Percentiles rank a stretch among this genome's conserved stretches.
Conservation (phyloP, 345 rosid species). For the Arabis alpina region DNA sequence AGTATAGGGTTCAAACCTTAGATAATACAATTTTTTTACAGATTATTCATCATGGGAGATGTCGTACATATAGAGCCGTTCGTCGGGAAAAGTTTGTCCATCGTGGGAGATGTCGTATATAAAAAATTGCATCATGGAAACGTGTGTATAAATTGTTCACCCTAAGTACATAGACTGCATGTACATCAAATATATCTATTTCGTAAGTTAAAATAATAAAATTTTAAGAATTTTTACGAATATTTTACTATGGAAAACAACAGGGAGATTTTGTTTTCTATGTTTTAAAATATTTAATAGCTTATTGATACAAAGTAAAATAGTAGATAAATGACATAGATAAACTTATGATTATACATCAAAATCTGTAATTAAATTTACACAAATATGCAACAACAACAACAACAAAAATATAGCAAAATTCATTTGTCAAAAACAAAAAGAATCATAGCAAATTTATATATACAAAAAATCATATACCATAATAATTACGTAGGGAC, state of each 20-base stretch:
- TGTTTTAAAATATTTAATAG: no score
- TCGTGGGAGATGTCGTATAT: no score
- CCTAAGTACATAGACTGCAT: no score
- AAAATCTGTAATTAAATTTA: not conserved
- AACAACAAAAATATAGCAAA: not conserved
- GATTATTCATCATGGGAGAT: no score
- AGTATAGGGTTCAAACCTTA: no score
- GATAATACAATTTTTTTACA: no score
- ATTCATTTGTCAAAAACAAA: not conserved
- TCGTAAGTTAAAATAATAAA: not conserved
- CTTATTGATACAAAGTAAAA: no score
- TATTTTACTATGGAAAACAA: not conserved
- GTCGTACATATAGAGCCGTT: no score
- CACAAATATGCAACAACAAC: not conserved
- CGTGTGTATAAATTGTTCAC: no score
- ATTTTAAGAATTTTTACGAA: not conserved
- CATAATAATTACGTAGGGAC: not conserved
- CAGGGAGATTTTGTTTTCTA: no score
- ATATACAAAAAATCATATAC: not conserved
- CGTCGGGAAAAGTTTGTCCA: no score
- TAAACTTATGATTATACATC: not conserved
- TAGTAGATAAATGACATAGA: not conserved
- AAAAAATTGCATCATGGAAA: no score
- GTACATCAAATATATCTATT: not conserved
- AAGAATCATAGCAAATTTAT: not conserved